Conservation (phyloP, 2,329 filamentous ascomycete genomes). For the Aureobasidium zeae region DNA sequence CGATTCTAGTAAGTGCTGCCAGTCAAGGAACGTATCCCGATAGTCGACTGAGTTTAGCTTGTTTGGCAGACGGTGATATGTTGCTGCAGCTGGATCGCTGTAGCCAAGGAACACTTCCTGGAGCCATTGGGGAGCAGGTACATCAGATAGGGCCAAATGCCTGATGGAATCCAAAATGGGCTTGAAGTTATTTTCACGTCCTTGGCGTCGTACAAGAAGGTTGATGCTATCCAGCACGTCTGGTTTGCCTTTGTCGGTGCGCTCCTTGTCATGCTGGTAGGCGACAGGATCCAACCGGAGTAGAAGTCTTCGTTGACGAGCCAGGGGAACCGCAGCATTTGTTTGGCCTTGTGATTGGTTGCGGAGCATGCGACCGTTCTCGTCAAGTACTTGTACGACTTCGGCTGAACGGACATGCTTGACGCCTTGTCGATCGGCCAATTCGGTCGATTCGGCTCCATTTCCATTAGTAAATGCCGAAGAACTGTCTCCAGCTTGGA, state of each 20-base stretch:
- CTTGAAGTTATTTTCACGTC: conserved; percentile 95
- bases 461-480: conserved; percentile 48
- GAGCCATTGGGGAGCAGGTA: conserved; percentile 81
- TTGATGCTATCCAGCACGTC: conserved; percentile 82
- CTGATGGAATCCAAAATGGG: conserved; percentile 86
- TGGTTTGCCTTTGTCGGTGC: conserved; percentile 53
- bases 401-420: conserved; percentile 70
- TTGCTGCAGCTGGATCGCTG: conserved; percentile 80
- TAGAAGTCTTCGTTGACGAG: conserved; percentile 59
- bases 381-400: conserved; percentile 76
- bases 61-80: conserved; percentile 73
- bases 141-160: conserved; percentile 72
- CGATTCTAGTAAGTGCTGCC: conserved; percentile 86
- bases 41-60: conserved; percentile 74
- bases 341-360: conserved; percentile 42
- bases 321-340: conserved; percentile 49
- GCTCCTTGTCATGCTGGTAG: conserved; percentile 68
- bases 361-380: conserved; percentile 65
- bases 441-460: conserved; percentile 37
- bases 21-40: conserved; percentile 88
- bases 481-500: conserved; percentile 52
- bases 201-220: conserved; percentile 69
- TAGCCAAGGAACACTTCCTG: conserved; percentile 98
- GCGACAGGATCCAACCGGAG: conserved; percentile 70
- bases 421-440: conserved; percentile 49